Percentiles rank a stretch among this genome's conserved stretches.
Conservation (phyloP, 2,329 filamentous ascomycete species). For the Fusarium nisikadoi region DNA sequence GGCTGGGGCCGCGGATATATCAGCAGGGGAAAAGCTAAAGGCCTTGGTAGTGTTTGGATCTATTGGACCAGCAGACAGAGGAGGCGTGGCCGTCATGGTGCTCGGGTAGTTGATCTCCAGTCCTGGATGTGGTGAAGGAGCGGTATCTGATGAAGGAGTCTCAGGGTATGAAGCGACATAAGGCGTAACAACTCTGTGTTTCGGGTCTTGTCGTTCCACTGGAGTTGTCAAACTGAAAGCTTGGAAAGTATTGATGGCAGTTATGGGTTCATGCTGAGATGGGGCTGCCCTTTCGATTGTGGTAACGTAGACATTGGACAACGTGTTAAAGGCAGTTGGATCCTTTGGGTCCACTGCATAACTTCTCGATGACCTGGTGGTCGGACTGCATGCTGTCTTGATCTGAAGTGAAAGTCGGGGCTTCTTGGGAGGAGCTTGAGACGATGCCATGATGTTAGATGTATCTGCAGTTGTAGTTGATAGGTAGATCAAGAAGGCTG, state of each 20-base stretch:
- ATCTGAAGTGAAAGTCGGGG: slow-evolving; percentile 68
- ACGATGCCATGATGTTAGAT: slow-evolving; percentile 50
- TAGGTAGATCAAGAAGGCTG: neutral
- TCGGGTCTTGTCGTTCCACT: slow-evolving; percentile 46
- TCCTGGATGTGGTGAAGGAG: slow-evolving; percentile 57
- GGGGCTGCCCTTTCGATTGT: slow-evolving; percentile 70
- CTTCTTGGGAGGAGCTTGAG: slow-evolving; percentile 56
- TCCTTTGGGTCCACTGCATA: slow-evolving; percentile 63
- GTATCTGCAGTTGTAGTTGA: slow-evolving; percentile 2
- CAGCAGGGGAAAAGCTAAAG: slow-evolving; percentile 59
- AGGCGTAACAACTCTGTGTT: slow-evolving; percentile 55
- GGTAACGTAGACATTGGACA: slow-evolving; percentile 72
- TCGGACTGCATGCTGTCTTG: slow-evolving; percentile 55
- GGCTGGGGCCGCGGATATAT: slow-evolving; percentile 39
- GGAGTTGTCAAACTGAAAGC: slow-evolving; percentile 48
- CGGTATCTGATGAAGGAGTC: slow-evolving; percentile 64
- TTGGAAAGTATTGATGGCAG: slow-evolving; percentile 58
- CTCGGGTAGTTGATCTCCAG: slow-evolving; percentile 62
- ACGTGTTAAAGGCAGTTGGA: slow-evolving; percentile 72
- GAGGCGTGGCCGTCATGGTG: slow-evolving; percentile 69
- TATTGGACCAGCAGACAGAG: slow-evolving; percentile 64
- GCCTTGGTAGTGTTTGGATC: slow-evolving; percentile 54
- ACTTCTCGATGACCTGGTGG: slow-evolving; percentile 49
- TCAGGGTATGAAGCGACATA: slow-evolving; percentile 61
- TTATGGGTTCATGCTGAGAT: slow-evolving; percentile 57